A percentile compares a stretch with the other conserved stretches of the same genome.
phyloP scores from a whole-genome alignment of 2,329 filamentous ascomycete genomes.

The Colletotrichum sp. region DNA sequence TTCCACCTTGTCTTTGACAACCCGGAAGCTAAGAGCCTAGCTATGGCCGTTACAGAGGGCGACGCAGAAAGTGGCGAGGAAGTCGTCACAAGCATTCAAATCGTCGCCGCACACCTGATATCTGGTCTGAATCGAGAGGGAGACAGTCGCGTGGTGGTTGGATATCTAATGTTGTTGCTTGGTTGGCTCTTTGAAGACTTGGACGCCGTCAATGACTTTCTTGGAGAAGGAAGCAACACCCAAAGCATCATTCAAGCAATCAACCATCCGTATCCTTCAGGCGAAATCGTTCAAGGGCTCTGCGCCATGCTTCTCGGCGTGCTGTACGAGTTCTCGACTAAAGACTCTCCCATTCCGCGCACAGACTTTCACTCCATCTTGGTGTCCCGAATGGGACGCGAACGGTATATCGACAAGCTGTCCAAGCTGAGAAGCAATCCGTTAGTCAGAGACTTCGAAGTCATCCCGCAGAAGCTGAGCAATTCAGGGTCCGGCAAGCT shows the following conservation, averaged over 20 bases:
- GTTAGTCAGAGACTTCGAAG: slow-evolving; percentile 86
- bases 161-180: slow-evolving; percentile 87
- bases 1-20: slow-evolving; percentile 88
- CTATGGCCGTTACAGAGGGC: slow-evolving; percentile 86
- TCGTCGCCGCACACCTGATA: slow-evolving; percentile 84
- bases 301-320: slow-evolving; percentile 86
- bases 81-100: slow-evolving; percentile 92
- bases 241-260: slow-evolving; percentile 82
- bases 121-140: slow-evolving; percentile 76
- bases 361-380: slow-evolving; percentile 81
- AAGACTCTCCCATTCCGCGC: slow-evolving; percentile 89
- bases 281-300: slow-evolving; percentile 78
- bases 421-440: slow-evolving; percentile 78
- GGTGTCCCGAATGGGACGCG: slow-evolving; percentile 77
- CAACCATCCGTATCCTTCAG: slow-evolving; percentile 59
- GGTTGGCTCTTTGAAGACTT: slow-evolving; percentile 93
- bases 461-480: slow-evolving; percentile 73
- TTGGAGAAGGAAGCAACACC: slow-evolving; percentile 91
- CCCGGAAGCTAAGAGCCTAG: slow-evolving; percentile 75
- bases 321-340: slow-evolving; percentile 96
- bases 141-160: slow-evolving; percentile 80
- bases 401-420: slow-evolving; percentile 85
- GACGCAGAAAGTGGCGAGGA: slow-evolving; percentile 91
- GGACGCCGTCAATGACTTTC: slow-evolving; percentile 89
- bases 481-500: slow-evolving; percentile 53